Evolutionary conservation across 192 early-diverging fungal species (phyloP).

Genomic region (Coemansia sp.): DNA sequence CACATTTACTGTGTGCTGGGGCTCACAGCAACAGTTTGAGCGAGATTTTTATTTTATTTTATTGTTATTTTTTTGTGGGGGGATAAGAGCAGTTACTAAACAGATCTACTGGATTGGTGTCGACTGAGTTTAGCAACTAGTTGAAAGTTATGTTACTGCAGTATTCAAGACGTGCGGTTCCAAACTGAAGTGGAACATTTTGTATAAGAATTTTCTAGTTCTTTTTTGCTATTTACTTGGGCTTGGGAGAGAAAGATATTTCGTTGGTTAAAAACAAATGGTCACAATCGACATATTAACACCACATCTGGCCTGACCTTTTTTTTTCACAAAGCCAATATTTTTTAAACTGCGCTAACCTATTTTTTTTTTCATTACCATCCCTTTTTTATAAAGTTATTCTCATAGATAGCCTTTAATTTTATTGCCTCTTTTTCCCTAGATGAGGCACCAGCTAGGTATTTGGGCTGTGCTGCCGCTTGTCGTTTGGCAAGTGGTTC

Average conservation of each 20-base stretch:
- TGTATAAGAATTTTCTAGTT: slow-evolving; percentile 3
- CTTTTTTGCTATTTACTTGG: neutral
- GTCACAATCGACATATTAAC: neutral
- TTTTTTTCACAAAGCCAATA: neutral
- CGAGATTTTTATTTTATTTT: neutral
- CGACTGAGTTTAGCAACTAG: neutral
- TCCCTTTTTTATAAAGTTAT: neutral
- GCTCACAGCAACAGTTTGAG: slow-evolving; percentile 3
- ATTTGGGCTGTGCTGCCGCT: slow-evolving; percentile 30
- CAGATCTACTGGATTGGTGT: neutral
- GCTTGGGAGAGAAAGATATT: neutral
- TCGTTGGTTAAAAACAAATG: slow-evolving; percentile 3
- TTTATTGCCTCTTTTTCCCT: neutral
- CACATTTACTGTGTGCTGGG: neutral
- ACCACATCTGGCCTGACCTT: neutral
- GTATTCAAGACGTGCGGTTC: slow-evolving; percentile 1
- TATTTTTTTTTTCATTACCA: neutral
- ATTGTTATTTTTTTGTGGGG: neutral
- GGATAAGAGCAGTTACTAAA: neutral
- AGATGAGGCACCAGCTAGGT: slow-evolving; percentile 32
- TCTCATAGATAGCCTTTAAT: neutral
- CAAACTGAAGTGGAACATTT: slow-evolving; percentile 4
- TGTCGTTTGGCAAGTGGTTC: slow-evolving; percentile 18
- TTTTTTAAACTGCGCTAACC: neutral
- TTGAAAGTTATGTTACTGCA: neutral